Conservation (phyloP, 352 stramenopile genomes). For the Phytophthora pini region DNA sequence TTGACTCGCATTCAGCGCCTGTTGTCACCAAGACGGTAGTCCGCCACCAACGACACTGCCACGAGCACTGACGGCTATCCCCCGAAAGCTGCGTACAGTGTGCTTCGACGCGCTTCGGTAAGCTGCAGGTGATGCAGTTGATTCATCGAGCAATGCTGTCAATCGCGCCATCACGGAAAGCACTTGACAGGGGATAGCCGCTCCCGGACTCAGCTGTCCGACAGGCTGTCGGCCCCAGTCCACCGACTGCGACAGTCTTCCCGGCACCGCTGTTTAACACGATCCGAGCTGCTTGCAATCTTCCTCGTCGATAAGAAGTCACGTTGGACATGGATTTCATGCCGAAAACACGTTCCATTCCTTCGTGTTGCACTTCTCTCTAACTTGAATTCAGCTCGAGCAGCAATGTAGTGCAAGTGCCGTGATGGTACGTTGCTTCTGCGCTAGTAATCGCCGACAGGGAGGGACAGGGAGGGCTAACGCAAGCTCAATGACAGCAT, state of each 20-base stretch:
- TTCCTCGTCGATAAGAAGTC: neutral
- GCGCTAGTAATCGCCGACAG: neutral
- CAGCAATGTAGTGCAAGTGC: neutral
- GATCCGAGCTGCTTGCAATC: neutral
- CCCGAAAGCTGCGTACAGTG: neutral
- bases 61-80: constrained; percentile 12
- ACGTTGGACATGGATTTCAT: constrained; percentile 1
- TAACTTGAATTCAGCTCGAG: constrained; percentile 12
- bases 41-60: constrained; percentile 2
- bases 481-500: no score
- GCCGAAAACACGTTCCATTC: neutral
- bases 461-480: neutral
- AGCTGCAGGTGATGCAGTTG: constrained; percentile 3
- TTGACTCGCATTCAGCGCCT: constrained; percentile 13
- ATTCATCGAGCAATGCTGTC: constrained; percentile 6
- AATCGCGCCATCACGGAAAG: constrained; percentile 6
- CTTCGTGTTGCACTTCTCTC: neutral
- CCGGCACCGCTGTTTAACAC: constrained; percentile 19
- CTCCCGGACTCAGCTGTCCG: neutral
- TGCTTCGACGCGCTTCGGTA: constrained; percentile 14
- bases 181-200: constrained; percentile 24
- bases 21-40: constrained; percentile 18
- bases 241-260: constrained; percentile 15
- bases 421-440: neutral
- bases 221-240: constrained; percentile 12